A percentile compares a stretch with the other conserved stretches of the same genome.
Evolutionary conservation across 2,329 filamentous ascomycete genomes (phyloP).

Genomic region (Diaporthe citriasiana): DNA sequence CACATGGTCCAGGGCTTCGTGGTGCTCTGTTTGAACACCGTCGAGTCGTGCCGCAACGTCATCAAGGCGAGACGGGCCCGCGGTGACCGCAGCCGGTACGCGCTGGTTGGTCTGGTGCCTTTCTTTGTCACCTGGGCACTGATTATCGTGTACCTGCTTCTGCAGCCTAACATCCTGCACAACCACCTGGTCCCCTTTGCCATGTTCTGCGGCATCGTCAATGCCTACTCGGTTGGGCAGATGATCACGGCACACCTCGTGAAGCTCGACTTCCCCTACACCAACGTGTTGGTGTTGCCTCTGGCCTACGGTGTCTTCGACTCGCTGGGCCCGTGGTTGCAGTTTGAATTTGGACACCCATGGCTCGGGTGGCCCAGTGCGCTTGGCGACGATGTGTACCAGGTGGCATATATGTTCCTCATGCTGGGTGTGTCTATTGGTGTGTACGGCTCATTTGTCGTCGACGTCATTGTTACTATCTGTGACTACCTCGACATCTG

Average conservation of each 20-base stretch:
- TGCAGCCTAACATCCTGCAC: slow-evolving; percentile 87
- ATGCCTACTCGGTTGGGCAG: slow-evolving; percentile 94
- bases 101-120: slow-evolving; percentile 86
- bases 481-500: slow-evolving; percentile 99
- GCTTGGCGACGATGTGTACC: slow-evolving; percentile 83
- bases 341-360: slow-evolving; percentile 65
- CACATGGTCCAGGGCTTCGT: slow-evolving; percentile 89
- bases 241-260: slow-evolving; percentile 97
- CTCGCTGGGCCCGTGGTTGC: slow-evolving; percentile 78
- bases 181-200: slow-evolving; percentile 90
- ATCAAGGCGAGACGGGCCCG: slow-evolving; percentile 83
- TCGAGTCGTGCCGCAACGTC: slow-evolving; percentile 85
- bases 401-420: slow-evolving; percentile 91
- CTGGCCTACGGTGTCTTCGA: slow-evolving; percentile 85
- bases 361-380: slow-evolving; percentile 84
- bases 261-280: slow-evolving; percentile 88
- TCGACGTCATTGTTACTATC: slow-evolving; percentile 97
- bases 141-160: slow-evolving; percentile 82
- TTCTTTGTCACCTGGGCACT: slow-evolving; percentile 84
- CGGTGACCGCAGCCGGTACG: slow-evolving; percentile 78
- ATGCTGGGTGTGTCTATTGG: slow-evolving; percentile 88
- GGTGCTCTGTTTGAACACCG: slow-evolving; percentile 87
- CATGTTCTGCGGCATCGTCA: slow-evolving; percentile 89
- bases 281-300: slow-evolving; percentile 86
- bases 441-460: slow-evolving; percentile 97